Percentiles rank a stretch among this genome's conserved stretches.
Evolutionary conservation across 2,329 filamentous ascomycete genomes (phyloP).

Genomic region (Penicillium digitatum): DNA sequence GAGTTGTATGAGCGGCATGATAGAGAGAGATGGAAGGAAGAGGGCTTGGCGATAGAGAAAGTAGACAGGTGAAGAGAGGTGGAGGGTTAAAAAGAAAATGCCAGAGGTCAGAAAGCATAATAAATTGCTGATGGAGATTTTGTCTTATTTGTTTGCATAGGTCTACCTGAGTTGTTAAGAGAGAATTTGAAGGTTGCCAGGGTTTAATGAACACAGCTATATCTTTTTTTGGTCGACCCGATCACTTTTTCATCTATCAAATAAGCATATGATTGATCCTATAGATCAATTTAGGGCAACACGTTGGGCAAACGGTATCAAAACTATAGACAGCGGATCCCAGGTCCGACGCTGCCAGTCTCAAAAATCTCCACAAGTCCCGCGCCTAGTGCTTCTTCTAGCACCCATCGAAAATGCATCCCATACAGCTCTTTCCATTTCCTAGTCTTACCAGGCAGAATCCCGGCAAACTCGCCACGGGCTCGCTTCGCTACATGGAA

Average conservation of each 20-base stretch:
- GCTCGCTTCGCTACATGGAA: slow-evolving; percentile 50
- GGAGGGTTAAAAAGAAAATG: background rate
- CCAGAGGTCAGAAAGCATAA: background rate
- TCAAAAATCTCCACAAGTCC: slow-evolving; percentile 61
- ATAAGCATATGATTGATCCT: background rate
- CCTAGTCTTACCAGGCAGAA: slow-evolving; percentile 56
- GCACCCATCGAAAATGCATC: slow-evolving; percentile 56
- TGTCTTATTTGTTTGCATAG: background rate
- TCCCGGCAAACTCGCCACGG: slow-evolving; percentile 54
- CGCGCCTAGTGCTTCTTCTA: slow-evolving; percentile 59
- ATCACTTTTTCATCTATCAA: background rate
- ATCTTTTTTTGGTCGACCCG: background rate
- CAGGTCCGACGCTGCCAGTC: slow-evolving; percentile 59
- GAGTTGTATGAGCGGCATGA: slow-evolving; percentile 26
- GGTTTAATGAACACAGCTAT: background rate
- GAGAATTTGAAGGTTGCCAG: background rate
- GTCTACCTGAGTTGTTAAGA: background rate
- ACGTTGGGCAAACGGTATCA: background rate
- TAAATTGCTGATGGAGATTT: background rate
- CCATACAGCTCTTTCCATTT: slow-evolving; percentile 62
- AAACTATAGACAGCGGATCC: slow-evolving; percentile 42
- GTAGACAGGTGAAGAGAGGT: background rate
- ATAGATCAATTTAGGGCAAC: background rate
- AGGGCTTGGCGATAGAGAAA: background rate
- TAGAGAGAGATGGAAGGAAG: background rate